Evolutionary conservation across 768 basidiomycete species (phyloP).

Genomic region (Leccinum truebloodii): DNA sequence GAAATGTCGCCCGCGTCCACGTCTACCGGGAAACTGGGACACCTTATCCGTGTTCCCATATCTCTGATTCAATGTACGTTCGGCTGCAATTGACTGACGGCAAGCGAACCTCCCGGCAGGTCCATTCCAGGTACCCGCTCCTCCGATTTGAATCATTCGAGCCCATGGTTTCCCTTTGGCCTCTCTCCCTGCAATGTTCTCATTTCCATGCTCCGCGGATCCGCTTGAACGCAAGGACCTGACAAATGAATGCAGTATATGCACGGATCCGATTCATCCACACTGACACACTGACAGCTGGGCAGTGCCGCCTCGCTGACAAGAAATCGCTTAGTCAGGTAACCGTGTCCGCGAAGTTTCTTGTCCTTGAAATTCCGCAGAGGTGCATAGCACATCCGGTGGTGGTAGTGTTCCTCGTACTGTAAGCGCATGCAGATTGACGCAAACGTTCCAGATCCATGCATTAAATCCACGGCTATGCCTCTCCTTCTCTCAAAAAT

Average conservation of each 20-base stretch:
- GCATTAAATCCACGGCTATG: background rate
- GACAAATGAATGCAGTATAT: background rate
- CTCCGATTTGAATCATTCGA: background rate
- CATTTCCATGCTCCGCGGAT: background rate
- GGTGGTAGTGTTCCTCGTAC: background rate
- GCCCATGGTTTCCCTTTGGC: background rate
- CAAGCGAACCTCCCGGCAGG: background rate
- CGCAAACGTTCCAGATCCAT: background rate
- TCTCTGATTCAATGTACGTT: background rate
- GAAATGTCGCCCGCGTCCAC: background rate
- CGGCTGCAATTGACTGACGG: background rate
- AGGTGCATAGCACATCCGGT: background rate
- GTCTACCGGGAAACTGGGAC: background rate
- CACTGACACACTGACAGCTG: background rate
- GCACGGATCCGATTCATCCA: background rate
- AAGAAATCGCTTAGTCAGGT: background rate
- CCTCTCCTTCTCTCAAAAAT: background rate
- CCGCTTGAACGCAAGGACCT: background rate
- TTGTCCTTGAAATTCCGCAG: background rate
- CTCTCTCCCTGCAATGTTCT: background rate
- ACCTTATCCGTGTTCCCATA: background rate
- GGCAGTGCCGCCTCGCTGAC: background rate
- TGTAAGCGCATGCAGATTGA: background rate
- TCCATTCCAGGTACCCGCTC: background rate
- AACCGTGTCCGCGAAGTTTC: background rate